Evolutionary conservation across 768 basidiomycete genomes (phyloP), one percentile per base, ranked within the genome.

Genomic region (Cytidiella melzeri): DNA sequence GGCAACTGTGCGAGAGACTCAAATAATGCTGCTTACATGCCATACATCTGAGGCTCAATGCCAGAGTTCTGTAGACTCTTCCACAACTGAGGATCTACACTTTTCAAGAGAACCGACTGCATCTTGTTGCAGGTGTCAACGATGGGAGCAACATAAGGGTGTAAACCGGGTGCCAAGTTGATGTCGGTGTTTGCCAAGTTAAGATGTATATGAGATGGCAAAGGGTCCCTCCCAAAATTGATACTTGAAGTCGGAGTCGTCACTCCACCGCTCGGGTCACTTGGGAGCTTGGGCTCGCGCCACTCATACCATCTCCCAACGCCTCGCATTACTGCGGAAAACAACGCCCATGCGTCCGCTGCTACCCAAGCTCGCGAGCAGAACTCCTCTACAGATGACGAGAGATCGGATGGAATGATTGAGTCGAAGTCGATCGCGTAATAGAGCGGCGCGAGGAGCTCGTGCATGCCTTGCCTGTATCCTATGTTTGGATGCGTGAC

Each of bases 391-490:
- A 87, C 67, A 7, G 30, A 15, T 34, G 30, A 34, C 9, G 71
- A 56, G 19, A 63, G 56, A 45, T 74, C 69, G 28, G 63, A 57
- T 0, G 72, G 67, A 5, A 67, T 54, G 12, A 92, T 63, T 1
- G 92, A 84, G 68, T 99, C 96, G 57, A 76, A 84, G 64, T 95
- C 86, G 48, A 88, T 72, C 2, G 84, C 84, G 59, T 88, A 81
- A 58, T 90, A 89, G 24, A 97, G 65, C 0, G 91, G 86, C 3
- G 94, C 96, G 19, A 97, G 76, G 7, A 98, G 69, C 62, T 99
- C 96, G 61, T 99, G 96, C 96, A 99, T 98, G 46, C 96, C 95
- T 73, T 99, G 96, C 25, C 96, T 80, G 63, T 99, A 99, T 19
- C 93, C 92, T 19, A 95, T 79, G 36, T 84, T 74, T 1, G 89